Evolutionary conservation across 2,329 filamentous ascomycete genomes (phyloP), one percentile per base, ranked within the genome.

Genomic region (Mycosphaerelloides madeirae): DNA sequence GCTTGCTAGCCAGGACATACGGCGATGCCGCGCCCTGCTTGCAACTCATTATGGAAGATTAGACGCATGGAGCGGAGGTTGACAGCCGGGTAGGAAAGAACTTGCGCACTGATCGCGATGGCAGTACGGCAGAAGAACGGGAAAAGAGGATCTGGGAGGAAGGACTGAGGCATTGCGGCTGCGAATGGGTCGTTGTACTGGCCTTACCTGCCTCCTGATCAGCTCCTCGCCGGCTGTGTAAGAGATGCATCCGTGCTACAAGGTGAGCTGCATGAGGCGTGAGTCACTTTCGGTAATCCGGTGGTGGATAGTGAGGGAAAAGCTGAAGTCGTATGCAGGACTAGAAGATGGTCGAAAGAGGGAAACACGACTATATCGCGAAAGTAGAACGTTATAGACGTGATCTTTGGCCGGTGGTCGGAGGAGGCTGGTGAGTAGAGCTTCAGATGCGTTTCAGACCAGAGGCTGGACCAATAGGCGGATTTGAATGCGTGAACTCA

Each of bases 321-420:
- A 31, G 45, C 31, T 46, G 48, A 42, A 50, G 38, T 25, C 41
- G 43, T 34, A 48, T 50, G 46, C 47, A 48, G 43, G 43, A 41
- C 44, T 44, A 50, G 44, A 44, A 45, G 37, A 47, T 39, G 38
- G 44, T 50, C 43, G 29, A 50, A 44, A 44, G 41, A 48, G 43
- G 20, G n/a, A 42, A 49, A 59, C 60, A 61, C 61, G 61, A 60
- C 56, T 42, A 59, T 45, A 50, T 58, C 61, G 54, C 61, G 61
- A 60, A 59, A 56, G 47, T 44, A 38, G 59, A 60, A 54, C 59
- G 58, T 44, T 56, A 43, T 57, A 52, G 52, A 56, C 54, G 56
- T 57, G 57, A 54, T 61, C 53, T 57, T 45, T 62, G 59, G 59
- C 39, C 37, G 50, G 40, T 32, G 42, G 49, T 34, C 46, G 46